These are phyloP conservation scores for Urtica urens DNA, from an alignment of 306 rosid genomes.

Conservation along the genomic window DNA sequence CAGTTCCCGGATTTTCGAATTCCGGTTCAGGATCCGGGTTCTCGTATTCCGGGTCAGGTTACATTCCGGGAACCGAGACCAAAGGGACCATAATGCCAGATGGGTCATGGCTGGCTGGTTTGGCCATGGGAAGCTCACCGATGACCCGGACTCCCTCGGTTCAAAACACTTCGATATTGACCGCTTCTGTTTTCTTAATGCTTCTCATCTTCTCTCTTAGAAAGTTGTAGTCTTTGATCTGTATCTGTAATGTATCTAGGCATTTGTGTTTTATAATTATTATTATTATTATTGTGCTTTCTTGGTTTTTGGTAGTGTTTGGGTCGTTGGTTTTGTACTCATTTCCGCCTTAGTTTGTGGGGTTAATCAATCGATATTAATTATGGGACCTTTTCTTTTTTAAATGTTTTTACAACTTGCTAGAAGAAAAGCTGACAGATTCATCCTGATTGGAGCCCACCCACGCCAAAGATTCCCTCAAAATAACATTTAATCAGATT, in stretches of 20 bases:
- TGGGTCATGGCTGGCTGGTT: slow-evolving; percentile 88
- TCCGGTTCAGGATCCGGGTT: slow-evolving; percentile 18
- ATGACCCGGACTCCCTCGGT: slow-evolving; percentile 16
- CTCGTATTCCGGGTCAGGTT: slow-evolving; percentile 8
- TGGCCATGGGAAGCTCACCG: slow-evolving; percentile 87
- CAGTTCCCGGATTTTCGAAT: background rate
- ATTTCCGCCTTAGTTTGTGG: too few species aligned
- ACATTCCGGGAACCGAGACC: slow-evolving; percentile 8
- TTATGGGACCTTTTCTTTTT: too few species aligned
- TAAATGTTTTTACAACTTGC: slow-evolving; percentile 21
- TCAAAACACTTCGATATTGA: slow-evolving; percentile 9
- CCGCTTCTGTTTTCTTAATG: slow-evolving; percentile 17
- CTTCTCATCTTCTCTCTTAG: slow-evolving; percentile 19
- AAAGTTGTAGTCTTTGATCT: slow-evolving; percentile 17
- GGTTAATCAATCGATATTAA: too few species aligned
- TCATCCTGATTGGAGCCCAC: slow-evolving; percentile 39
- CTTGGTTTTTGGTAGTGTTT: background rate
- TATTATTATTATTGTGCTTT: background rate
- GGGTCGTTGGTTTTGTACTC: too few species aligned
- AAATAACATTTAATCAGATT: too few species aligned
- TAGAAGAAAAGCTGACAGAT: slow-evolving; percentile 37
- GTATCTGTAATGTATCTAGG: background rate
- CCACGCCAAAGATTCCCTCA: slow-evolving; percentile 24
- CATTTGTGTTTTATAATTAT: background rate
- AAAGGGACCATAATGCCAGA: slow-evolving; percentile 38